phyloP scores from a whole-genome alignment of 768 basidiomycete species.

The Mycena haematopus region DNA sequence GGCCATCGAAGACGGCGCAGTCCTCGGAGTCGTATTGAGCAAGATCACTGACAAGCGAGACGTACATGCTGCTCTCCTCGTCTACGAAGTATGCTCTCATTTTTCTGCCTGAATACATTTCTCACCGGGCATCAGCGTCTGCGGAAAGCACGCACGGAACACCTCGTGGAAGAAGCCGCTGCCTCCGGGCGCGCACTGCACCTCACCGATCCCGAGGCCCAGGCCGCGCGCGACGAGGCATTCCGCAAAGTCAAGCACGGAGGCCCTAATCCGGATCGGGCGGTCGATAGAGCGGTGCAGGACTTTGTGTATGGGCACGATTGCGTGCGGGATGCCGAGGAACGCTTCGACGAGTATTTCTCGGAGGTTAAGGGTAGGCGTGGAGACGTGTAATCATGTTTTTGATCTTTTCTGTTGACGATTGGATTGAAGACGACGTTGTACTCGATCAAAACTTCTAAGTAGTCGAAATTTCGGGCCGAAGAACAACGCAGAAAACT shows the following conservation, averaged over 20 bases:
- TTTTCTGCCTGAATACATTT: no score
- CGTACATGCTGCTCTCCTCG: conserved; percentile 25
- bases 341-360: conserved; percentile 21
- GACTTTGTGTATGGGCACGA: conserved; percentile 33
- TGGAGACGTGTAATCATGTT: no score
- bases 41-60: conserved; percentile 13
- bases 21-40: conserved; percentile 39
- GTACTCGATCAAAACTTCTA: no score
- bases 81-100: conserved; percentile 26
- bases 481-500: no score
- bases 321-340: conserved; percentile 29
- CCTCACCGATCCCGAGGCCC: conserved; percentile 28
- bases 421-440: no score
- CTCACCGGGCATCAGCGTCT: conserved; percentile 27
- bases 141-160: conserved; percentile 31
- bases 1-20: conserved; percentile 48
- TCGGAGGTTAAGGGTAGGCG: neutral
- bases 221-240: conserved; percentile 32
- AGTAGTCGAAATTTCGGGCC: no score
- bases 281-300: conserved; percentile 31
- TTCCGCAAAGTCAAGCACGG: conserved; percentile 30
- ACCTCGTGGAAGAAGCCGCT: conserved; percentile 31
- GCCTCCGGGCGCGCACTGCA: conserved; percentile 27
- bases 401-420: no score
- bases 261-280: conserved; percentile 32